Conservation (phyloP, 1,139 yeast genomes). For the Suhomyces taliae region DNA sequence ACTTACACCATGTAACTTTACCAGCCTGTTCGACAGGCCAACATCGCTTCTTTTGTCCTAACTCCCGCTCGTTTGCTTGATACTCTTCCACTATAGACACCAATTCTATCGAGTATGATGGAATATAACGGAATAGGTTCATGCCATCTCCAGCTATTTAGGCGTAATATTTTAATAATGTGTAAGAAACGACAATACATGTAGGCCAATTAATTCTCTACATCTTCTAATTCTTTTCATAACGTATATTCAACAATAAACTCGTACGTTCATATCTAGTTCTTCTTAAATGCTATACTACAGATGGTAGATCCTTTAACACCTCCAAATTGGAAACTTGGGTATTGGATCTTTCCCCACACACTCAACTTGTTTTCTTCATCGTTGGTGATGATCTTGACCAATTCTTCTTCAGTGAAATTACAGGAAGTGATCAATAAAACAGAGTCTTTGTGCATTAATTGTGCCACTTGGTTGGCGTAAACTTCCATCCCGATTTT, state of each 20-base stretch:
- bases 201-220: too few relatives aligned
- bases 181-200: not conserved
- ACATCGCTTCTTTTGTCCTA: too few relatives aligned
- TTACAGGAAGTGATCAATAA: constrained; percentile 91
- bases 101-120: too few relatives aligned
- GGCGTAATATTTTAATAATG: not conserved
- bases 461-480: constrained; percentile 55
- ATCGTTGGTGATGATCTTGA: constrained; percentile 48
- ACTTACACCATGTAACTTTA: too few relatives aligned
- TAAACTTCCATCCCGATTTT: constrained; percentile 62
- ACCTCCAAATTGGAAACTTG: constrained; percentile 87
- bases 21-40: too few relatives aligned
- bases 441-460: constrained; percentile 58
- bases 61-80: too few relatives aligned
- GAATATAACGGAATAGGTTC: too few relatives aligned
- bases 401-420: constrained; percentile 78
- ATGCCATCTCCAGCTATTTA: too few relatives aligned
- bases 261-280: not conserved
- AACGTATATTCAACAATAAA: not conserved
- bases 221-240: too few relatives aligned
- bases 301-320: constrained; percentile 83
- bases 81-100: too few relatives aligned
- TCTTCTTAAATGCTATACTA: constrained; percentile 70
- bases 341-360: constrained; percentile 71
- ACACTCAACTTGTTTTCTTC: constrained; percentile 36